Base-by-base conservation (phyloP, 2,329 filamentous ascomycete species). In the Xylariaceae sp. region DNA sequence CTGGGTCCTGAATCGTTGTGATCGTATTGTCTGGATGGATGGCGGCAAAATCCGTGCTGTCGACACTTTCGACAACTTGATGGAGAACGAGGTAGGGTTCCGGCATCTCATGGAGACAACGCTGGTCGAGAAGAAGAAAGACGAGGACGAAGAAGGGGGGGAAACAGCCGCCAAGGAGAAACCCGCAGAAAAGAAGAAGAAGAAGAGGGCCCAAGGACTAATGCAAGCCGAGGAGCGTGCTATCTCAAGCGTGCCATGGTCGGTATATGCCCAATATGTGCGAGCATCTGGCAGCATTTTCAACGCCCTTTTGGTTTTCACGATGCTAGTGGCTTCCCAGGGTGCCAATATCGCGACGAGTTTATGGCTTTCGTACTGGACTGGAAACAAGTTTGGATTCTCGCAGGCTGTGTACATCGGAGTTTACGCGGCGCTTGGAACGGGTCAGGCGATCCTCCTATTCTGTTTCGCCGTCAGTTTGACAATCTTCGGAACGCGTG, bases 361-460 rank as follows among this genome's bases (percentile, higher is more conserved):
- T 65, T 73, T 97, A 52, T 97, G 92, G 92, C 80, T 97, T 1
- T 94, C 91, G 0, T 97, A 85, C 74, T 97, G 92, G 92, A 95
- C 89, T 0, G 89, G 88, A 0, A 73, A 90, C 69, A 86, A 87
- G 67, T 96, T 87, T 62, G 74, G 78, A 6, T 81, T 87, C 55
- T 76, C 80, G 0, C 81, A 76, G 9, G 89, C 86, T 1, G 72
- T 78, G 31, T 96, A 96, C 67, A 89, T 90, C 62, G 85, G 84
- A 57, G 73, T 81, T 9, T 86, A 86, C 53, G 88, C 88, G 3
- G 87, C 76, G 1, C 80, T 96, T 0, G 91, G 88, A 56, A 80
- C 78, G 0, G 63, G 75, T 0, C 89, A 95, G 64, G 88, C 87
- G 0, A 27, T 89, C 0, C 72, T 94, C 9, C 84, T 90, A 76